These are phyloP conservation scores for Boletus eberwhitei DNA, from an alignment of 768 basidiomycete genomes.

Conservation along the genomic window DNA sequence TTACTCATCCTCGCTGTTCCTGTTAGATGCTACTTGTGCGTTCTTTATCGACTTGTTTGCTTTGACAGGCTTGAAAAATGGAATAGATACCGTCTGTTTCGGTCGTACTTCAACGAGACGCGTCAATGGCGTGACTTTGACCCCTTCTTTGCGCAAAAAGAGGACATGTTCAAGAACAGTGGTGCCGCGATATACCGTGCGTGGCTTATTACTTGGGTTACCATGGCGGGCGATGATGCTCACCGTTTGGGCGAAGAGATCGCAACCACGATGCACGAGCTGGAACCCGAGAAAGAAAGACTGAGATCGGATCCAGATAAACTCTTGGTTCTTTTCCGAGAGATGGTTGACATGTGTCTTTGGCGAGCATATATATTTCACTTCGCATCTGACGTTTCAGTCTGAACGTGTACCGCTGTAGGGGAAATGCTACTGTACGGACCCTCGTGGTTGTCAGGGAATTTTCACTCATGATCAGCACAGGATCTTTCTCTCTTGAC, in stretches of 20 bases:
- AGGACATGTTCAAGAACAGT: constrained; percentile 77
- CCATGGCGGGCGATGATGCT: not conserved
- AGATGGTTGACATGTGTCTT: constrained; percentile 89
- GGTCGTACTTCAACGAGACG: constrained; percentile 67
- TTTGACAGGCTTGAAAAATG: not conserved
- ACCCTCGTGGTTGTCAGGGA: not conserved
- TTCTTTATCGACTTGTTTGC: not conserved
- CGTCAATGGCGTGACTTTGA: constrained; percentile 73
- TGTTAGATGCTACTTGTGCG: constrained; percentile 70
- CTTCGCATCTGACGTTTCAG: not conserved
- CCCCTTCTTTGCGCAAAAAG: constrained; percentile 79
- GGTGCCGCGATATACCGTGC: constrained; percentile 73
- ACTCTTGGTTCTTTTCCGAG: constrained; percentile 64
- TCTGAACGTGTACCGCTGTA: constrained; percentile 28
- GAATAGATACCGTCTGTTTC: constrained; percentile 76
- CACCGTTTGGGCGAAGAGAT: constrained; percentile 47
- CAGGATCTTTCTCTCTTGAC: constrained; percentile 91
- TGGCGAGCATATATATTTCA: constrained; percentile 40
- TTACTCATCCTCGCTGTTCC: not conserved
- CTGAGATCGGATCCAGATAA: constrained; percentile 49
- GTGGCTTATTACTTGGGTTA: constrained; percentile 22
- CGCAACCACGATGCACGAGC: constrained; percentile 65
- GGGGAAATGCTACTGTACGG: constrained; percentile 91
- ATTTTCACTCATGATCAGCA: not conserved
- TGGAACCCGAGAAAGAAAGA: constrained; percentile 47